Evolutionary conservation across 2,329 filamentous ascomycete species (phyloP).

Genomic region (Phialophora expanda): DNA sequence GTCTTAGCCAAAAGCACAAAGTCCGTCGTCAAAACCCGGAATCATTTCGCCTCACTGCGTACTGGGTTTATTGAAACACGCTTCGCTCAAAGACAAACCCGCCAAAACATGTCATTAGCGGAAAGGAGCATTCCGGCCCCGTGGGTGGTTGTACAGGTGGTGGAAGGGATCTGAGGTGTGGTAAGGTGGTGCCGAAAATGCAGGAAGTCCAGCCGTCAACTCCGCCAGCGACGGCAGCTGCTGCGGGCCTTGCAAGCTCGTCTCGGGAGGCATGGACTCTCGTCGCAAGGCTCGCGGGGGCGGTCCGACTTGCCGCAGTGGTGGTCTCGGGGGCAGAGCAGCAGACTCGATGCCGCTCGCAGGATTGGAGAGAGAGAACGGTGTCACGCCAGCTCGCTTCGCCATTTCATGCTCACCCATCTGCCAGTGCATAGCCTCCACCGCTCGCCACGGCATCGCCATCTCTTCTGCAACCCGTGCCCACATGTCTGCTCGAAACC

Average conservation of each 20-base stretch:
- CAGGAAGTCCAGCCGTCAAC: constrained; percentile 54
- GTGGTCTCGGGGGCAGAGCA: constrained; percentile 25
- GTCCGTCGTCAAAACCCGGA: constrained; percentile 39
- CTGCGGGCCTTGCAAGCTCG: constrained; percentile 45
- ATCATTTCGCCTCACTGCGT: constrained; percentile 20
- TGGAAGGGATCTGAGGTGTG: constrained; percentile 31
- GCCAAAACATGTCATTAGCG: constrained; percentile 40
- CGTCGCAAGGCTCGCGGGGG: constrained; percentile 46
- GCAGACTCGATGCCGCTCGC: constrained; percentile 23
- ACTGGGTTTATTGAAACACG: constrained; percentile 43
- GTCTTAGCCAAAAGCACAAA: constrained; percentile 37
- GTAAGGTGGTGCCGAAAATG: constrained; percentile 48
- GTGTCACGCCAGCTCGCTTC: constrained; percentile 82
- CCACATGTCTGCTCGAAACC: constrained; percentile 99
- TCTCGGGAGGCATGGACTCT: constrained; percentile 44
- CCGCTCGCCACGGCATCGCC: constrained; percentile 91
- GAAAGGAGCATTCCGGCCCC: constrained; percentile 42
- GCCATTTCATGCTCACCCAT: constrained; percentile 94
- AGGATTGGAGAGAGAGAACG: constrained; percentile 72
- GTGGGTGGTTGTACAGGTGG: constrained; percentile 46
- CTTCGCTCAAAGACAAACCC: constrained; percentile 38
- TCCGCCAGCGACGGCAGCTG: constrained; percentile 54
- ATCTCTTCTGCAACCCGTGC: constrained; percentile 93
- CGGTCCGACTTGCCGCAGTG: constrained; percentile 26
- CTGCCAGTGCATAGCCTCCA: constrained; percentile 98